These are phyloP conservation scores for Pleurotus salmoneostramineus DNA, from an alignment of 768 basidiomycete genomes.

Conservation along the genomic window DNA sequence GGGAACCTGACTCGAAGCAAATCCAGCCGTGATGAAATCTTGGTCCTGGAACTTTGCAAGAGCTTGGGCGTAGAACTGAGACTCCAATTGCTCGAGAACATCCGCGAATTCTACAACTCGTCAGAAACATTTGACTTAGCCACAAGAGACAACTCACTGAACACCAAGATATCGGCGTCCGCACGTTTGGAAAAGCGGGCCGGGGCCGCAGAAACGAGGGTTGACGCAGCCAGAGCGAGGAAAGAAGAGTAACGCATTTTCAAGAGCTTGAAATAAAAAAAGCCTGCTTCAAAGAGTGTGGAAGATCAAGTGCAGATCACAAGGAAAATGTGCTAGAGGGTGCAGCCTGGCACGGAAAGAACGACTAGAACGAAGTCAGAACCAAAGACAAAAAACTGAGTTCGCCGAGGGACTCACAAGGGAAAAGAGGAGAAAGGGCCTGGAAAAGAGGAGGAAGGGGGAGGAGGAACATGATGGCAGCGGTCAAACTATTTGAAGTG, in stretches of 20 bases:
- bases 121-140: no score
- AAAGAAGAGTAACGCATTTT: conserved; percentile 49
- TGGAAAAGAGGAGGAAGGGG: background rate
- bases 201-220: conserved; percentile 48
- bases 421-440: background rate
- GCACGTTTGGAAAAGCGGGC: conserved; percentile 37
- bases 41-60: conserved; percentile 57
- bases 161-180: conserved; percentile 48
- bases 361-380: conserved; percentile 1
- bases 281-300: conserved; percentile 28
- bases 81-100: conserved; percentile 73
- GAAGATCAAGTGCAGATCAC: conserved; percentile 29
- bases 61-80: conserved; percentile 63
- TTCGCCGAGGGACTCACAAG: background rate
- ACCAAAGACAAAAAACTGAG: background rate
- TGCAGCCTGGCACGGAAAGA: conserved; percentile 68
- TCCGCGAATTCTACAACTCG: conserved; percentile 62
- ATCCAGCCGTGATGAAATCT: conserved; percentile 67
- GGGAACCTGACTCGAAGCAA: conserved; percentile 47
- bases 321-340: conserved; percentile 43
- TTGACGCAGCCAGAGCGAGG: conserved; percentile 37
- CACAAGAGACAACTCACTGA: conserved; percentile 42
- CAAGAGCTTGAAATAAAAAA: conserved; percentile 19
- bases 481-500: conserved; percentile 5
- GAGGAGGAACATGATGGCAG: conserved; percentile 2